Conservation (phyloP, 192 early-diverging fungal genomes). For the Coemansia sp. region DNA sequence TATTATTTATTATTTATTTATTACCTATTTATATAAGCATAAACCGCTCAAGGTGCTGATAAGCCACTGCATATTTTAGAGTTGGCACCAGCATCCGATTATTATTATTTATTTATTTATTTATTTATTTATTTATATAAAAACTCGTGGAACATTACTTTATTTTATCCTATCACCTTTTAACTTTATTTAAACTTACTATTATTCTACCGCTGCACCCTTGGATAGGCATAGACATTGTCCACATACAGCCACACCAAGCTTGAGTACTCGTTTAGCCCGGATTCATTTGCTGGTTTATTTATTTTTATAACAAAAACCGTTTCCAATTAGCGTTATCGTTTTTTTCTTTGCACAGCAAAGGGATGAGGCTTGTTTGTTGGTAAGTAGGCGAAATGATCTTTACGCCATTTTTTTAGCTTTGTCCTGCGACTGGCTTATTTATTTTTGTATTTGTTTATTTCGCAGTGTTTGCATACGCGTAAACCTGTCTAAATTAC, state of each 20-base stretch:
- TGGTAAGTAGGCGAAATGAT: neutral
- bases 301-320: neutral
- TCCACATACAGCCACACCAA: neutral
- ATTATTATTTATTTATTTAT: conserved; percentile 6
- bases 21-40: conserved; percentile 2
- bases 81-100: neutral
- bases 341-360: no score
- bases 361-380: neutral
- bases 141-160: neutral
- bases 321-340: no score
- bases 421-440: neutral
- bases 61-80: neutral
- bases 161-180: neutral
- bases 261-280: neutral
- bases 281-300: neutral
- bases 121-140: conserved; percentile 2
- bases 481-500: neutral
- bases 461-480: neutral
- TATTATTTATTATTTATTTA: neutral
- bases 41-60: neutral
- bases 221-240: neutral
- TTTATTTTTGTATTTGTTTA: neutral
- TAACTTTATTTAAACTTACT: conserved; percentile 2
- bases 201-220: neutral
- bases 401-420: neutral